These are phyloP conservation scores for Peltaster fructicola DNA, from an alignment of 2,329 filamentous ascomycete species.

Conservation along the genomic window DNA sequence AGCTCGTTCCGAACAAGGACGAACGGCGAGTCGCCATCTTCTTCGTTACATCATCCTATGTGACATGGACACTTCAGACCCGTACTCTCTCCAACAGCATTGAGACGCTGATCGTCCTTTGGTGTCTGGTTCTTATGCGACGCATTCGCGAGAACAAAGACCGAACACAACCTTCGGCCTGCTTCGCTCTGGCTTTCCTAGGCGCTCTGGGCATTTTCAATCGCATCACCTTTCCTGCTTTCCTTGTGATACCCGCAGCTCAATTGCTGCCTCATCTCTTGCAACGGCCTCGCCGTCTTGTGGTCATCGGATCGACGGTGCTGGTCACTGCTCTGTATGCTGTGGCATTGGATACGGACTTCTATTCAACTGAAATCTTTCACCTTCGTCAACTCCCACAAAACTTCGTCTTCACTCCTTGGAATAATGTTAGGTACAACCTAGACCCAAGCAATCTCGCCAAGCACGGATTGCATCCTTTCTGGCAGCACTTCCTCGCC, in stretches of 20 bases:
- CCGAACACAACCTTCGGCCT: constrained; percentile 58
- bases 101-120: constrained; percentile 81
- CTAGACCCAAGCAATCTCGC: constrained; percentile 30
- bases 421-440: constrained; percentile 37
- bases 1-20: constrained; percentile 62
- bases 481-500: constrained; percentile 32
- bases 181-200: constrained; percentile 61
- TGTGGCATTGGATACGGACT: constrained; percentile 49
- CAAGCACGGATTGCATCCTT: constrained; percentile 35
- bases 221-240: constrained; percentile 91
- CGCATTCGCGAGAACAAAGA: constrained; percentile 68
- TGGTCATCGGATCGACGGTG: constrained; percentile 51
- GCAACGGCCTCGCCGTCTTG: constrained; percentile 38
- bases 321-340: constrained; percentile 57
- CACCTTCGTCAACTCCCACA: constrained; percentile 46
- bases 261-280: constrained; percentile 71
- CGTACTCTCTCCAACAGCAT: constrained; percentile 98
- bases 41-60: constrained; percentile 86
- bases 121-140: constrained; percentile 82
- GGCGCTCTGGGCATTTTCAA: constrained; percentile 83
- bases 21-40: constrained; percentile 57
- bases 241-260: constrained; percentile 67
- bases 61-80: constrained; percentile 96
- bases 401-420: constrained; percentile 33
- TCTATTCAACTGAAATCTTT: constrained; percentile 38